A percentile compares a stretch with the other conserved stretches of the same genome.
Conservation (phyloP, 1,284 basidiomycete genomes). For the Pyrrhoderma lamaoense region DNA sequence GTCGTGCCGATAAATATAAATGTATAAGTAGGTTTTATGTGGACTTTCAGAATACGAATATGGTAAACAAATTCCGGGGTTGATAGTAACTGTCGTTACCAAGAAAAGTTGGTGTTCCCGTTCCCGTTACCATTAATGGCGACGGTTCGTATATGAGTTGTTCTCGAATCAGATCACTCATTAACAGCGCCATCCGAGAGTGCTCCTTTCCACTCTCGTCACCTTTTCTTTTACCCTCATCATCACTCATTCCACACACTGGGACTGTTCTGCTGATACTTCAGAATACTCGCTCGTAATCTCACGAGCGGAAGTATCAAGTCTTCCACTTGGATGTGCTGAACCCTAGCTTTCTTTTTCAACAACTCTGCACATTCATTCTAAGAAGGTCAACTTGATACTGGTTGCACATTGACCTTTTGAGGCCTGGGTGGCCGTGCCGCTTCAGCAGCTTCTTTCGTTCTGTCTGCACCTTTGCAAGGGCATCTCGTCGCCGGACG, state of each 20-base stretch:
- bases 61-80: no score
- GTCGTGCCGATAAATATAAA: neutral
- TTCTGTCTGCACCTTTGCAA: slow-evolving; percentile 7
- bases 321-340: slow-evolving; percentile 6
- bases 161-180: slow-evolving; percentile 2
- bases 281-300: neutral
- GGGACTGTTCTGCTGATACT: neutral
- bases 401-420: slow-evolving; percentile 13
- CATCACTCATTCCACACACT: neutral
- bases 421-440: slow-evolving; percentile 14
- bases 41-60: no score
- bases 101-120: slow-evolving; percentile 6
- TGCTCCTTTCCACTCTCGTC: neutral
- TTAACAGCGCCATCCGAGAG: slow-evolving; percentile 1
- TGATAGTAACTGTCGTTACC: slow-evolving; percentile 10
- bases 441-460: slow-evolving; percentile 10
- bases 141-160: neutral
- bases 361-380: no score
- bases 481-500: slow-evolving; percentile 3
- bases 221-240: neutral
- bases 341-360: neutral
- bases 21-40: no score
- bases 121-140: neutral
- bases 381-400: slow-evolving; percentile 1
- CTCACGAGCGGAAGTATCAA: neutral